Evolutionary conservation across 2,329 filamentous ascomycete species (phyloP).

Genomic region (Aspergillus sp.): DNA sequence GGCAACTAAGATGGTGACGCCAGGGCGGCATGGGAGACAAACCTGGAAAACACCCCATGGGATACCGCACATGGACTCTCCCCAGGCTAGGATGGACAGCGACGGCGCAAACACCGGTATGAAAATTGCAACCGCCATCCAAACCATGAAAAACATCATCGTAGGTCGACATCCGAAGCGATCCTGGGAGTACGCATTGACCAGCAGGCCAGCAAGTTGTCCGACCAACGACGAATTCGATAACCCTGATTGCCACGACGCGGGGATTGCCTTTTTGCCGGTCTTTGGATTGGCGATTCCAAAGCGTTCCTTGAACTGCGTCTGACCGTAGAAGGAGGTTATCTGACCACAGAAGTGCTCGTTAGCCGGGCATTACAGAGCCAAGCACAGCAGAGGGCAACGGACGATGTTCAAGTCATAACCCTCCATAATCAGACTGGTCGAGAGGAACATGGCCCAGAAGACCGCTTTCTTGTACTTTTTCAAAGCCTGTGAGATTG

Average conservation of each 20-base stretch:
- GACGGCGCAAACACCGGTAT: slow-evolving; percentile 15
- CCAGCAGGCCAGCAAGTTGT: slow-evolving; percentile 21
- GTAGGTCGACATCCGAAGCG: slow-evolving; percentile 24
- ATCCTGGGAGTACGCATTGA: slow-evolving; percentile 24
- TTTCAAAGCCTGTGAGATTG: slow-evolving; percentile 19
- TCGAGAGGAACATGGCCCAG: slow-evolving; percentile 26
- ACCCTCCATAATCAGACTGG: slow-evolving; percentile 30
- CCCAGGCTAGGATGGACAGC: slow-evolving; percentile 4
- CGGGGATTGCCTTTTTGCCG: slow-evolving; percentile 15
- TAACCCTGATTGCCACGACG: slow-evolving; percentile 29
- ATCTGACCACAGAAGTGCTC: neutral
- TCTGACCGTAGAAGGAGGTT: slow-evolving; percentile 10
- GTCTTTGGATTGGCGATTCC: slow-evolving; percentile 4
- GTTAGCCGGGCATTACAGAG: neutral
- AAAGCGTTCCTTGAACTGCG: slow-evolving; percentile 9
- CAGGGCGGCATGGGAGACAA: neutral
- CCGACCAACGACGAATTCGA: slow-evolving; percentile 11
- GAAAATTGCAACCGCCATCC: slow-evolving; percentile 13
- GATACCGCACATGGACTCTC: slow-evolving; percentile 10
- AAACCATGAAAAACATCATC: slow-evolving; percentile 17
- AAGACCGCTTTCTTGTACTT: slow-evolving; percentile 28
- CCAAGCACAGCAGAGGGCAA: neutral
- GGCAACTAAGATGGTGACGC: neutral
- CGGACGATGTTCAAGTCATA: slow-evolving; percentile 19
- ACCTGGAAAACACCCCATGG: slow-evolving; percentile 12